Base-by-base conservation (phyloP, 225 moss, liverwort and hornwort genomes). In the Pleurozium schreberi region DNA sequence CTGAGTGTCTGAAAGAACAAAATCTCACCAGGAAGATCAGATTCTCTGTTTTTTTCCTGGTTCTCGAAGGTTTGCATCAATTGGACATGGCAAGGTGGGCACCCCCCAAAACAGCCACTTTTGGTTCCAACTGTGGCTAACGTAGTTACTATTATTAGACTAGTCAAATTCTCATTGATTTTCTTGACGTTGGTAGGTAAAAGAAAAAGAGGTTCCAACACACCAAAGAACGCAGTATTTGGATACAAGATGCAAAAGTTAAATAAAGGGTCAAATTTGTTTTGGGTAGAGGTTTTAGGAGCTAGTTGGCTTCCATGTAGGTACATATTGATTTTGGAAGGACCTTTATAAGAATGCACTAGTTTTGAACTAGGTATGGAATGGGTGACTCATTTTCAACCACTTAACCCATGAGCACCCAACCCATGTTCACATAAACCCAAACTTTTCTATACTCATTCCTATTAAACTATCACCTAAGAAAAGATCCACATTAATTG, bases 261-360 rank as follows among this genome's bases (percentile, higher is more conserved):
- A 13, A n/a, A n/a, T 8, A 1, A 2, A 19, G 4, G 20, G 8
- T 21, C 20, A 12, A 49, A 33, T 7, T 33, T 17, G 55, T 12
- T 11, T 27, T 16, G 18, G 2, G 0, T 2, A 50, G 8, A 21
- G 12, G 6, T 34, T 34, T 0, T 12, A 1, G 1, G 52, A 21
- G n/a, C n/a, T n/a, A n/a, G n/a, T 52, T 0, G 1, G 13, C 31
- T 13, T 52, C 7, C 3, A 8, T 7, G 0, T 20, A 19, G 8
- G 3, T 49, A 49, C 12, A 49, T 12, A 33, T 33, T 33, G 47
- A 31, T 11, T 45, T 73, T 18, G 18, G 30, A 30, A 30, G 1
- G n/a, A n/a, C n/a, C n/a, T n/a, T n/a, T n/a, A n/a, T n/a, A n/a
- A n/a, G n/a, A n/a, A n/a, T n/a, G n/a, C n/a, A n/a, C n/a, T n/a